These are phyloP conservation scores for Cudoniella acicularis DNA, from an alignment of 495 filamentous ascomycete genomes.

Conservation along the genomic window DNA sequence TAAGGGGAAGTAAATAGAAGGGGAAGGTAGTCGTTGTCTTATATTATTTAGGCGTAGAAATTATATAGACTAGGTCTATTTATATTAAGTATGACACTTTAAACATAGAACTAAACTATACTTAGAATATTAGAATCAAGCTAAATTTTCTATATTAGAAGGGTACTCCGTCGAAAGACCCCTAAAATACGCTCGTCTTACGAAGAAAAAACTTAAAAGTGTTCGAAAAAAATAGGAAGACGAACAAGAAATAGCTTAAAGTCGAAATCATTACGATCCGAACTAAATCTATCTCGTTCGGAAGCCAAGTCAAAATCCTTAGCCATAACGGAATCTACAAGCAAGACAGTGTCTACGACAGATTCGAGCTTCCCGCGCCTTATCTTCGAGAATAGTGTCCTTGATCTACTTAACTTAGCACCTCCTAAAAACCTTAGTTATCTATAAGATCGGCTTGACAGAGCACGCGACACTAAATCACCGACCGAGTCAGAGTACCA, in stretches of 20 bases:
- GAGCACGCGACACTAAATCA: constrained; percentile 1
- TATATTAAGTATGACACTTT: too few relatives aligned
- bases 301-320: neutral
- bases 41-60: too few relatives aligned
- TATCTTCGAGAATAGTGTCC: constrained; percentile 12
- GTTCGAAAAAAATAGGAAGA: too few relatives aligned
- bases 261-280: too few relatives aligned
- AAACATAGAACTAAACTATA: too few relatives aligned
- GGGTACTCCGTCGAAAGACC: neutral
- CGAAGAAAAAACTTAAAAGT: neutral
- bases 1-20: too few relatives aligned
- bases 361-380: neutral
- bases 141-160: too few relatives aligned
- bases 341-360: constrained; percentile 4
- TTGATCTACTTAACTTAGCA: neutral
- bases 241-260: neutral
- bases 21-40: too few relatives aligned
- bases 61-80: too few relatives aligned
- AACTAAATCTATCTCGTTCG: neutral
- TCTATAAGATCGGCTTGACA: constrained; percentile 6
- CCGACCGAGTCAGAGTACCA: constrained; percentile 2
- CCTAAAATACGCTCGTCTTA: neutral
- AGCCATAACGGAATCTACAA: neutral
- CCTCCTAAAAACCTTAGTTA: constrained; percentile 10
- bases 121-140: too few relatives aligned